Conservation (phyloP, 768 basidiomycete species). For the Boletus huronensis region DNA sequence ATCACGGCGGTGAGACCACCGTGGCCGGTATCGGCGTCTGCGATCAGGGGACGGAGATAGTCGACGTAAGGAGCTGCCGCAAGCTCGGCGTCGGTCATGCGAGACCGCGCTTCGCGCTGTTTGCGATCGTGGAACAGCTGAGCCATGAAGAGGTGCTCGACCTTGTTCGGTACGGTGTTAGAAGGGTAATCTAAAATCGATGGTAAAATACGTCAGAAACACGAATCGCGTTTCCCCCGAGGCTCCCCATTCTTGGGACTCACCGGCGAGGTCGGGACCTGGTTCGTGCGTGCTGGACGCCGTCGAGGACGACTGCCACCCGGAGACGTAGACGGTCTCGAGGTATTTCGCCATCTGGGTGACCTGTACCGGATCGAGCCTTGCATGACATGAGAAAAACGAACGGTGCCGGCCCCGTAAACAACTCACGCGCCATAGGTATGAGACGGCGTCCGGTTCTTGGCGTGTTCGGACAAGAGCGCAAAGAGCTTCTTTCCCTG, state of each 20-base stretch:
- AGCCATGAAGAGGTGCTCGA: conserved; percentile 96
- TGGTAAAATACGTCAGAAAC: neutral
- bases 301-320: conserved; percentile 92
- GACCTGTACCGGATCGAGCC: conserved; percentile 95
- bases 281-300: conserved; percentile 94
- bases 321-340: conserved; percentile 98
- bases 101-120: conserved; percentile 78
- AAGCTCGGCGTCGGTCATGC: conserved; percentile 67
- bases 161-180: conserved; percentile 98
- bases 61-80: conserved; percentile 70
- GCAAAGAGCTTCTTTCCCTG: conserved; percentile 85
- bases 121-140: conserved; percentile 99
- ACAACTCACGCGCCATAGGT: conserved; percentile 90
- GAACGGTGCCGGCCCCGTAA: neutral
- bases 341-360: conserved; percentile 99
- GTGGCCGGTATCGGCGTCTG: conserved; percentile 98
- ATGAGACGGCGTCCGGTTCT: conserved; percentile 77
- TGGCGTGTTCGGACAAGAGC: conserved; percentile 72
- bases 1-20: conserved; percentile 97
- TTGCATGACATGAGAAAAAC: conserved; percentile 37
- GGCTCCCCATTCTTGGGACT: conserved; percentile 13
- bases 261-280: conserved; percentile 96
- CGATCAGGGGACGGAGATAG: conserved; percentile 91
- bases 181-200: conserved; percentile 80
- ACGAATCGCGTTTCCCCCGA: no score